These are phyloP conservation scores for Arbutus unedo DNA, from an alignment of 148 eudicot genomes.

Conservation along the genomic window DNA sequence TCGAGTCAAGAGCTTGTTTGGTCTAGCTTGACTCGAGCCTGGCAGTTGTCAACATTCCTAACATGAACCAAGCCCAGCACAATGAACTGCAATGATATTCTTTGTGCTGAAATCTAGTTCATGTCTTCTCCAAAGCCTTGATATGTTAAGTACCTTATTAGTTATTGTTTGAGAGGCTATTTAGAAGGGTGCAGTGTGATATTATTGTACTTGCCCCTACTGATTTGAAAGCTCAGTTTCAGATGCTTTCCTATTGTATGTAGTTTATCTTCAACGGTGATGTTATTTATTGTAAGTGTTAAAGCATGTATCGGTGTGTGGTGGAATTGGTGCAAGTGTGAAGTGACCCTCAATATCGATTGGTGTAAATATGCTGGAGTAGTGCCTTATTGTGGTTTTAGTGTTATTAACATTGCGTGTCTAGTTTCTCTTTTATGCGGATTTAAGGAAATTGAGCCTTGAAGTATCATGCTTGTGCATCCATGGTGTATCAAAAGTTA, in stretches of 20 bases:
- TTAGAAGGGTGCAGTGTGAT: neutral
- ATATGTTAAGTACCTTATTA: neutral
- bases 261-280: neutral
- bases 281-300: neutral
- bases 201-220: neutral
- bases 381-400: neutral
- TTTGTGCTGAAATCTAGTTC: neutral
- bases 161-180: neutral
- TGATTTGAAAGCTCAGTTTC: neutral
- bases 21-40: neutral
- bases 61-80: neutral
- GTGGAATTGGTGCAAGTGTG: neutral
- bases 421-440: neutral
- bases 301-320: slow-evolving; percentile 1
- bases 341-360: neutral
- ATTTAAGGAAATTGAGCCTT: neutral
- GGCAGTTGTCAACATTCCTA: neutral
- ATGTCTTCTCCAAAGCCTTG: neutral
- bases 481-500: neutral
- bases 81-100: neutral
- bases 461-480: neutral
- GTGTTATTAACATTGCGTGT: slow-evolving; percentile 9
- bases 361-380: neutral
- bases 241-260: neutral
- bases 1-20: neutral